A percentile compares a stretch with the other conserved stretches of the same genome.
Evolutionary conservation across 257 asterid genomes (phyloP).

Genomic region (Solanum neorickii): DNA sequence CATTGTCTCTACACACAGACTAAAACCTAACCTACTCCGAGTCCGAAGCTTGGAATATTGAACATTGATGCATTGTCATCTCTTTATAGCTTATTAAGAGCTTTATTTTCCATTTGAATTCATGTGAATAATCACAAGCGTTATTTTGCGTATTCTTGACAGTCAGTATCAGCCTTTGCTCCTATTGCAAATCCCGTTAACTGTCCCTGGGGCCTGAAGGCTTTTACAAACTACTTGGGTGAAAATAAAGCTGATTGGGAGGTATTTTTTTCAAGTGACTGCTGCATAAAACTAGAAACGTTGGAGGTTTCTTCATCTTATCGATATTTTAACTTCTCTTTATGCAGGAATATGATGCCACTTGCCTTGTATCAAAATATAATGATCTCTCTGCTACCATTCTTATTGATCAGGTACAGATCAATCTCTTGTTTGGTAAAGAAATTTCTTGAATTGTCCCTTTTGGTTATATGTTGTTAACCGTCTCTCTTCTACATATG

Average conservation of each 20-base stretch:
- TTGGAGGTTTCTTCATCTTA: background rate
- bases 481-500: background rate
- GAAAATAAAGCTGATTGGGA: slow-evolving; percentile 78
- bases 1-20: background rate
- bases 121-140: background rate
- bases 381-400: slow-evolving; percentile 59
- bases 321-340: background rate
- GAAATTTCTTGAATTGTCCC: background rate
- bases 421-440: background rate
- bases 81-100: background rate
- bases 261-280: slow-evolving; percentile 36
- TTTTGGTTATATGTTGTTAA: background rate
- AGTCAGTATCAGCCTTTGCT: slow-evolving; percentile 95
- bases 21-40: background rate
- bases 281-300: background rate
- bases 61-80: background rate
- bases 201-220: slow-evolving; percentile 98
- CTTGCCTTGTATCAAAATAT: slow-evolving; percentile 54
- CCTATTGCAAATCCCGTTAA: slow-evolving; percentile 73
- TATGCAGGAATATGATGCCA: slow-evolving; percentile 90
- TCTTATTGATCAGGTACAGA: slow-evolving; percentile 85
- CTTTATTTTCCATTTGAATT: background rate
- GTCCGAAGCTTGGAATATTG: background rate
- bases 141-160: background rate
- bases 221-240: slow-evolving; percentile 85